Base-by-base conservation (phyloP, 345 rosid species). In the Brassica carinata region DNA sequence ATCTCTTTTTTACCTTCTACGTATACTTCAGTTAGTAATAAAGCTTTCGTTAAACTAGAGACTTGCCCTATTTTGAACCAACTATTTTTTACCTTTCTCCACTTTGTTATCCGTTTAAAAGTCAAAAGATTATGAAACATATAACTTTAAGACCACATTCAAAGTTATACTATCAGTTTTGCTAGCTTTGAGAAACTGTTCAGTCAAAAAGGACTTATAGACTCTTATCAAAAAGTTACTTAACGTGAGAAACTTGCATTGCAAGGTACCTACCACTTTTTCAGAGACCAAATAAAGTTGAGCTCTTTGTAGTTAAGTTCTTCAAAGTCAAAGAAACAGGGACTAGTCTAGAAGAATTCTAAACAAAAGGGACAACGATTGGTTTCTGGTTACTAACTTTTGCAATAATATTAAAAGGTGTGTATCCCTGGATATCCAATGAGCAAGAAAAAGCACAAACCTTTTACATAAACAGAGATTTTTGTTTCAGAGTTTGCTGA, bases 11-110 rank as follows among this genome's bases (percentile, higher is more conserved):
- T 71, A 71, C 71, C 76, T 55, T 72, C 14, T 72, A 55, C 34
- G 45, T 36, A 72, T 36, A 58, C 14, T 72, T 40, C 67, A 57
- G 68, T 29, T 67, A 79, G 74, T 73, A 73, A 67, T 62, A 72
- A 59, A 57, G 72, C 61, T 78, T 72, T 72, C 82, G 82, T 78
- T 65, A 72, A 55, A 55, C 51, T 34, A 72, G 15, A 78, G 78
- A 58, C 13, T 73, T 73, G 5, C 62, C 72, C 73, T 73, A 30
- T 66, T 67, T 67, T 58, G 7, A 73, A 73, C 10, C 69, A 73
- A 30, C 15, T 64, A 14, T 6, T 36, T 36, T 71, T 72, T 65
- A 65, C 45, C 33, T 27, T 65, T 73, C 8, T 72, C 36, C 7
- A 65, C 31, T 17, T 43, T 61, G 64, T 73, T 73, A 67, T 73